Evolutionary conservation across 768 basidiomycete genomes (phyloP).

Genomic region (Collybia mongolica): DNA sequence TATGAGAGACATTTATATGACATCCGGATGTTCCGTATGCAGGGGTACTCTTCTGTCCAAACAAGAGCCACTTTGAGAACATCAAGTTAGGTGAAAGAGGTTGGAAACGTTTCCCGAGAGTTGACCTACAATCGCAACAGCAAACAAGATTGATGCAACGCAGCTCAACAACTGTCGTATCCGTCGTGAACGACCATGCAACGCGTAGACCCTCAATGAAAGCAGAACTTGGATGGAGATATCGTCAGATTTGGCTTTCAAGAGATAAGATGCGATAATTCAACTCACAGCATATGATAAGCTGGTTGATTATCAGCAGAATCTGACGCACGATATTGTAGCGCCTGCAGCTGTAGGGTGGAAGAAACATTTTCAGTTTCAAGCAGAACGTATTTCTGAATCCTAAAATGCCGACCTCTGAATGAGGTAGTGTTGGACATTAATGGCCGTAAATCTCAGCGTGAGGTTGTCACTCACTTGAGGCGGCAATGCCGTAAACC

Average conservation of each 20-base stretch:
- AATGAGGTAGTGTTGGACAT: too few relatives aligned
- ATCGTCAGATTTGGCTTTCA: neutral
- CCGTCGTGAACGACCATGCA: neutral
- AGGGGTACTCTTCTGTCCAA: conserved; percentile 1
- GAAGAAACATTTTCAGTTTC: too few relatives aligned
- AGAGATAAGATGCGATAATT: neutral
- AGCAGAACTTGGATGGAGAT: neutral
- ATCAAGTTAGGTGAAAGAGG: too few relatives aligned
- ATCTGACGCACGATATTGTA: too few relatives aligned
- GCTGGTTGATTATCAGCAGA: neutral
- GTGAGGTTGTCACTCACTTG: too few relatives aligned
- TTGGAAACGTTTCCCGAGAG: too few relatives aligned
- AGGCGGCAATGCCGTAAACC: too few relatives aligned
- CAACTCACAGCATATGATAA: neutral
- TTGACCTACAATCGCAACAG: neutral
- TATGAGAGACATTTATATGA: conserved; percentile 10
- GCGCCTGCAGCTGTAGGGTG: too few relatives aligned
- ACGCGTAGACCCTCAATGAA: neutral
- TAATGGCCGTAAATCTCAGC: too few relatives aligned
- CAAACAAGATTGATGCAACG: neutral
- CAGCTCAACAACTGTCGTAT: neutral
- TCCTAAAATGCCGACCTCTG: too few relatives aligned
- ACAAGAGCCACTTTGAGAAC: neutral
- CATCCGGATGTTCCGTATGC: conserved; percentile 15
- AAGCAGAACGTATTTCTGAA: too few relatives aligned